Percentiles rank a stretch among this genome's conserved stretches.
phyloP scores from a whole-genome alignment of 805 yeast genomes.

The Lachancea sp. region DNA sequence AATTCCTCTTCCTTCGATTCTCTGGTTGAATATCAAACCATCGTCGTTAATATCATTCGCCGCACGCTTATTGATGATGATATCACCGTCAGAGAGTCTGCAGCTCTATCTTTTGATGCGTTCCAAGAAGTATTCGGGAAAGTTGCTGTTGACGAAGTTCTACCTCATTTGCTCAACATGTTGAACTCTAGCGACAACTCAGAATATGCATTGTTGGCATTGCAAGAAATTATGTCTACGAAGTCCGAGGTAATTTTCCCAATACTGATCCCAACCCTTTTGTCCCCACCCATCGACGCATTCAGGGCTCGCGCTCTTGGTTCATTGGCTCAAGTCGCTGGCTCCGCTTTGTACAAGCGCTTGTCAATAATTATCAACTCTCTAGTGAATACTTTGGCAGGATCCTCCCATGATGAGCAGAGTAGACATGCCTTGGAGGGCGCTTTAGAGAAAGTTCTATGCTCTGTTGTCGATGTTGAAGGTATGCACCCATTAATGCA shows the following conservation, averaged over 20 bases:
- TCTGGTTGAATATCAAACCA: constrained; percentile 56
- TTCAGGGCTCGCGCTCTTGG: constrained; percentile 86
- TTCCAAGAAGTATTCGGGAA: constrained; percentile 79
- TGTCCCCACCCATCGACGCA: constrained; percentile 72
- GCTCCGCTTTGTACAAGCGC: constrained; percentile 67
- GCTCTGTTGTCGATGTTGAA: constrained; percentile 67
- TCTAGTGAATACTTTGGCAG: constrained; percentile 53
- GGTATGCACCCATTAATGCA: constrained; percentile 83
- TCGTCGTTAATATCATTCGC: constrained; percentile 68
- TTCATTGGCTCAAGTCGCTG: constrained; percentile 85
- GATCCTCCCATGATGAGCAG: constrained; percentile 34
- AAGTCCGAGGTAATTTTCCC: constrained; percentile 92
- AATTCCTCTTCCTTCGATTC: constrained; percentile 61
- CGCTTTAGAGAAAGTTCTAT: constrained; percentile 62
- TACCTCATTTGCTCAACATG: constrained; percentile 74
- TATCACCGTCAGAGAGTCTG: constrained; percentile 75
- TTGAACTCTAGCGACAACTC: constrained; percentile 54
- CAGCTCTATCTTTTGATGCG: constrained; percentile 85
- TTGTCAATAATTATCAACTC: constrained; percentile 68
- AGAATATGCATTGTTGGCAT: constrained; percentile 75
- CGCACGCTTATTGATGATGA: constrained; percentile 72
- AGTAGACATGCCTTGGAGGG: constrained; percentile 27
- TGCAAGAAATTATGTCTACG: constrained; percentile 86
- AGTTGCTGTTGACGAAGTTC: constrained; percentile 77
- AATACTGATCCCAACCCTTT: constrained; percentile 75